Conservation (phyloP, 345 rosid genomes). For the Psidium friedrichsthalianum region DNA sequence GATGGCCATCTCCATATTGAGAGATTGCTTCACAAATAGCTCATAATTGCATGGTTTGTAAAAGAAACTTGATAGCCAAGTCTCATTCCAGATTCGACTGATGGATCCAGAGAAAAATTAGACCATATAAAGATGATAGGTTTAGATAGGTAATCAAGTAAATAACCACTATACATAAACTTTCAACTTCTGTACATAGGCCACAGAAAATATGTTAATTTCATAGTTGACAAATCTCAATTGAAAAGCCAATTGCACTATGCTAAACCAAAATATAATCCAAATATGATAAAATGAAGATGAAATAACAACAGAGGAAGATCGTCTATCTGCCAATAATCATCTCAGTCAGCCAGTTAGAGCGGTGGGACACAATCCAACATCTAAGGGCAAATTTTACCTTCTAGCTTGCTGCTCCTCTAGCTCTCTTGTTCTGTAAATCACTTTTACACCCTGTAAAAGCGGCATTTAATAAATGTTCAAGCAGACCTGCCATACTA, state of each 20-base stretch:
- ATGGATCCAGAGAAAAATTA: constrained; percentile 4
- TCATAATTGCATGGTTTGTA: constrained; percentile 97
- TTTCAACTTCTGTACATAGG: not conserved
- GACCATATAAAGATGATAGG: not conserved
- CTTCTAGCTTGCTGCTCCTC: constrained; percentile 93
- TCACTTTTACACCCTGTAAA: constrained; percentile 75
- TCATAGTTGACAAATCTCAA: not conserved
- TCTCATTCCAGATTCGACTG: constrained; percentile 98
- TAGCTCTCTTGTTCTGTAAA: constrained; percentile 73
- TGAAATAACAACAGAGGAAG: not conserved
- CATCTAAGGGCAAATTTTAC: constrained; percentile 13
- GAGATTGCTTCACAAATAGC: constrained; percentile 94
- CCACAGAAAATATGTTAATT: not conserved
- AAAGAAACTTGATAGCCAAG: constrained; percentile 94
- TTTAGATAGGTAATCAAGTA: not conserved
- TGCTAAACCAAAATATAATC: not conserved
- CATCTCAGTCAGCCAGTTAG: not conserved
- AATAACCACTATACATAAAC: not conserved
- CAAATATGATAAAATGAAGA: not conserved
- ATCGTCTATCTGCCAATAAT: not conserved
- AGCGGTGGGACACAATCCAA: not conserved
- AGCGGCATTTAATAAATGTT: not conserved
- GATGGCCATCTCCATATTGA: constrained; percentile 99
- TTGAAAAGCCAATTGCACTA: not conserved
- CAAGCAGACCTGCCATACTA: not conserved